These are phyloP conservation scores for Oligophagozyma castellii DNA, from an alignment of 1,139 yeast genomes.

Conservation along the genomic window DNA sequence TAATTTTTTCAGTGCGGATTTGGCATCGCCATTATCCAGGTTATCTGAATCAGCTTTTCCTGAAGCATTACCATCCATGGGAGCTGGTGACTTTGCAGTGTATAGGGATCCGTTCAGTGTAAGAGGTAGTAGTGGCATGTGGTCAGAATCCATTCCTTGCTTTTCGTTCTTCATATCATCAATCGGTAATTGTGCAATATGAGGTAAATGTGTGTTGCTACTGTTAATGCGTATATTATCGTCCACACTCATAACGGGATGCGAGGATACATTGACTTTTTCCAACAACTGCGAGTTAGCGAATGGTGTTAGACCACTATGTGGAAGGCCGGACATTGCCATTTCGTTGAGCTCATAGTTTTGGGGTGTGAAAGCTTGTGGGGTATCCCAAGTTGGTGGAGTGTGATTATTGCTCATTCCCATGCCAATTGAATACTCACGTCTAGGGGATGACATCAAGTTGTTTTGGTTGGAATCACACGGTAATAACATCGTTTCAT, in stretches of 20 bases:
- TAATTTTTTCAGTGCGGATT: constrained; percentile 1
- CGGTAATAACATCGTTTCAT: background rate
- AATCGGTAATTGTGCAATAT: background rate
- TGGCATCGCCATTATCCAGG: background rate
- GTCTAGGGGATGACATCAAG: background rate
- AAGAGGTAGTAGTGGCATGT: background rate
- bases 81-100: background rate
- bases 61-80: background rate
- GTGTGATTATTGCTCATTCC: background rate
- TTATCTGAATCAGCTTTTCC: background rate
- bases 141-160: background rate
- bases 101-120: background rate
- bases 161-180: background rate
- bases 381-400: no score
- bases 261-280: background rate
- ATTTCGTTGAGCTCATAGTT: background rate
- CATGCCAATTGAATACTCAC: background rate
- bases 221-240: background rate
- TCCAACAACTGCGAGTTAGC: background rate
- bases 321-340: background rate
- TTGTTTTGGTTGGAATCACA: background rate
- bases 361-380: no score
- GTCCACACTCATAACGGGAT: background rate
- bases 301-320: no score
- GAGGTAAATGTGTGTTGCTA: background rate